These are phyloP conservation scores for Citrus cavaleriei DNA, from an alignment of 345 rosid genomes.

Conservation along the genomic window DNA sequence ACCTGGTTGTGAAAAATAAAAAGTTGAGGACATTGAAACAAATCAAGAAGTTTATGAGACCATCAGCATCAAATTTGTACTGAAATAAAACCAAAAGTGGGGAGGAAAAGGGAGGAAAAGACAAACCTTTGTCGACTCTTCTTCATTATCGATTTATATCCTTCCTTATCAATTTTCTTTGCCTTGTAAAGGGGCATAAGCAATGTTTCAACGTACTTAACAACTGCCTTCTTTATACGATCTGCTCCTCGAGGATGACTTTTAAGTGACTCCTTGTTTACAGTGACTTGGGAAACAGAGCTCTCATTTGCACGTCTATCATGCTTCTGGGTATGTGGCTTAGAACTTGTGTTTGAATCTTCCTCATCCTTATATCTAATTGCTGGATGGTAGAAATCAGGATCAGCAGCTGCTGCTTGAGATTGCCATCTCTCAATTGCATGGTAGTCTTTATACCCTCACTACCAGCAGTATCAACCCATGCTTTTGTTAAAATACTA, in stretches of 20 bases:
- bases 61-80: neutral
- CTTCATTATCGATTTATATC: slow-evolving; percentile 98
- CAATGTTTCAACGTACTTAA: slow-evolving; percentile 93
- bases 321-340: slow-evolving; percentile 59
- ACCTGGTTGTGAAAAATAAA: slow-evolving; percentile 48
- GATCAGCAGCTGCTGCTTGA: slow-evolving; percentile 99
- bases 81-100: neutral
- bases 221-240: slow-evolving; percentile 85
- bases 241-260: slow-evolving; percentile 64
- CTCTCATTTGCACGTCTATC: slow-evolving; percentile 69
- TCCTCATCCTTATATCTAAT: slow-evolving; percentile 70
- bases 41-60: neutral
- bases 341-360: slow-evolving; percentile 77
- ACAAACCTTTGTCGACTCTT: slow-evolving; percentile 87
- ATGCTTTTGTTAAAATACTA: slow-evolving; percentile 83
- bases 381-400: slow-evolving; percentile 51
- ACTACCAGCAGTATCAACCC: slow-evolving; percentile 93
- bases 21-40: too few relatives aligned
- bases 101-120: slow-evolving; percentile 4
- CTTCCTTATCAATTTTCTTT: slow-evolving; percentile 90
- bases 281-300: slow-evolving; percentile 80
- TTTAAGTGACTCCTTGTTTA: slow-evolving; percentile 56
- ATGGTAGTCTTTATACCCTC: slow-evolving; percentile 75
- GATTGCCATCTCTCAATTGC: slow-evolving; percentile 99
- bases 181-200: slow-evolving; percentile 98